Conservation (phyloP, 2,329 filamentous ascomycete genomes). For the Diaporthe helianthi region DNA sequence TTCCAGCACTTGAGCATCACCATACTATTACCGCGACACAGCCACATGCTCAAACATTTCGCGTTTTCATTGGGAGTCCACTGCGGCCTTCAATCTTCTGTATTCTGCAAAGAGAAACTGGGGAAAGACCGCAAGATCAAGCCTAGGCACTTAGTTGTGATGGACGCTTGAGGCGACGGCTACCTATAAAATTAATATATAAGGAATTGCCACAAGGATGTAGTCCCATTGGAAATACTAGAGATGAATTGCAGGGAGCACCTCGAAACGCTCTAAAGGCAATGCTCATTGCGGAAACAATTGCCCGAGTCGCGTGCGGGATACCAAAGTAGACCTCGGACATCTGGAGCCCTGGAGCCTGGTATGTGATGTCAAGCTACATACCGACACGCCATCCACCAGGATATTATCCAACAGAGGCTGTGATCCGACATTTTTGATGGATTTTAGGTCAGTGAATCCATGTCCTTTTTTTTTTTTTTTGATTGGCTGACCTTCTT, state of each 20-base stretch:
- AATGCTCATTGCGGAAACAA: neutral
- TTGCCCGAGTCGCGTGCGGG: neutral
- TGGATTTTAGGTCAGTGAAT: neutral
- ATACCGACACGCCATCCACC: neutral
- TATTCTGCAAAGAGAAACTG: neutral
- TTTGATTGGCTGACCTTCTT: neutral
- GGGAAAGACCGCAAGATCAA: neutral
- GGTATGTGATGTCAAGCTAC: neutral
- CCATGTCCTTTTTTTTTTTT: neutral
- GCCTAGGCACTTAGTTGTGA: neutral
- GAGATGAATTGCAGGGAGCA: neutral
- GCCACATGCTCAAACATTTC: neutral
- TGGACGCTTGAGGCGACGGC: neutral
- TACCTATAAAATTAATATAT: neutral
- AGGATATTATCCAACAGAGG: neutral
- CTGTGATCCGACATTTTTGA: neutral
- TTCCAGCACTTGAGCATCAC: too few species aligned
- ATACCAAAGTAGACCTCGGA: neutral
- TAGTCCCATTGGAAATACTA: neutral
- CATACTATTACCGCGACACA: neutral
- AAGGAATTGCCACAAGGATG: neutral
- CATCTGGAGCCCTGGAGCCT: too few species aligned
- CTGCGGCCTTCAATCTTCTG: neutral
- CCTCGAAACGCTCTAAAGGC: neutral
- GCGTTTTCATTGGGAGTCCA: neutral